Evolutionary conservation across 371 early-diverging fungal genomes (phyloP).

Genomic region (Mucor indicus): DNA sequence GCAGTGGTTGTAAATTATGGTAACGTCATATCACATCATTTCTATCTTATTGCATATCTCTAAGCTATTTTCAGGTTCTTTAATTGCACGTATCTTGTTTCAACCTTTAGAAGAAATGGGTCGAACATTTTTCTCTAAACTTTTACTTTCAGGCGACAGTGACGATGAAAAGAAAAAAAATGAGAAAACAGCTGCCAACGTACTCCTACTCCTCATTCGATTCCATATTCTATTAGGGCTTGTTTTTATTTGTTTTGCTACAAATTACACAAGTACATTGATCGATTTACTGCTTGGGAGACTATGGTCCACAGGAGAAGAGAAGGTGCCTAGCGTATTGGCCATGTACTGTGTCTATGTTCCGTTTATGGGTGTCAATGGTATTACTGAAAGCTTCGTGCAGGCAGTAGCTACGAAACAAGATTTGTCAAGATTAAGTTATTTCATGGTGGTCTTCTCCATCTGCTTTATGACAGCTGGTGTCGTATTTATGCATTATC

Average conservation of each 20-base stretch:
- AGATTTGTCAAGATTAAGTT: constrained; percentile 61
- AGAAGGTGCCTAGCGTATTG: constrained; percentile 55
- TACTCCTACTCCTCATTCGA: constrained; percentile 66
- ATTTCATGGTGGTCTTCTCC: constrained; percentile 78
- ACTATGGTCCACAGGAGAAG: constrained; percentile 53
- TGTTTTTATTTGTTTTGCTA: constrained; percentile 81
- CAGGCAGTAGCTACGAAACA: constrained; percentile 75
- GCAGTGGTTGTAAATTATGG: constrained; percentile 86
- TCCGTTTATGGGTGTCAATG: constrained; percentile 93
- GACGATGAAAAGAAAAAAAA: not conserved
- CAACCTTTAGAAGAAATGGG: constrained; percentile 92
- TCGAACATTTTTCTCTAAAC: constrained; percentile 77
- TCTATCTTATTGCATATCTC: not conserved
- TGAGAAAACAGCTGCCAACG: constrained; percentile 41
- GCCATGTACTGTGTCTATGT: constrained; percentile 84
- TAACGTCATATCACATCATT: constrained; percentile 13
- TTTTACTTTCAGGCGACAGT: constrained; percentile 23
- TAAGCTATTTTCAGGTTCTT: constrained; percentile 59
- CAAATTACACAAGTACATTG: constrained; percentile 76
- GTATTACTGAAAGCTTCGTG: constrained; percentile 91
- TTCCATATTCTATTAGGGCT: constrained; percentile 77
- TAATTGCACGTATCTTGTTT: constrained; percentile 87
- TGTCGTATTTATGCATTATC: constrained; percentile 51
- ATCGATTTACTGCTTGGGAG: constrained; percentile 71
- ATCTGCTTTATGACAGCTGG: constrained; percentile 65